phyloP scores from a whole-genome alignment of 2,329 filamentous ascomycete species.

The Chaetomium olivaceum region DNA sequence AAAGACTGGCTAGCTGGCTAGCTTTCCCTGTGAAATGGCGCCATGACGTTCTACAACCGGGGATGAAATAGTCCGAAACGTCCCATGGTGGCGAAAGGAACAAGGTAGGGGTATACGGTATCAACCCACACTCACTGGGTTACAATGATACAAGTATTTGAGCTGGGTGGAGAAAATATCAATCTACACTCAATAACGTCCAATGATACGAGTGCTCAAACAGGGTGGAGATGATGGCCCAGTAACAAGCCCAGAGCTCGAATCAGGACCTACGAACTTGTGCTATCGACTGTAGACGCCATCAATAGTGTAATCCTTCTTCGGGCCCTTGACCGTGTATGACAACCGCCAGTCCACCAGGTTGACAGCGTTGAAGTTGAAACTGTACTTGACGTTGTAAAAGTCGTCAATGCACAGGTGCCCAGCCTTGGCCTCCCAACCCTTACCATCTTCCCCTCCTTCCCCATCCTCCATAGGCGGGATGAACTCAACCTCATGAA shows the following conservation, averaged over 20 bases:
- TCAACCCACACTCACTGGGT: no score
- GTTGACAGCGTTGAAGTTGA: conserved; percentile 60
- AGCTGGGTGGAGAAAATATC: no score
- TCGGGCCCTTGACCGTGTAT: conserved; percentile 69
- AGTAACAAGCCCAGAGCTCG: no score
- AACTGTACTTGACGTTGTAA: conserved; percentile 70
- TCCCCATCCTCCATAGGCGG: conserved; percentile 36
- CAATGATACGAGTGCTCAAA: no score
- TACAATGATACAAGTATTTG: no score
- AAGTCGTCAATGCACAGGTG: conserved; percentile 72
- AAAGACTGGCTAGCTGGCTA: neutral
- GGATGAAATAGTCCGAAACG: no score
- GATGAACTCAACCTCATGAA: conserved; percentile 70
- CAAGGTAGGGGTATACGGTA: no score
- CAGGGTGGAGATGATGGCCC: no score
- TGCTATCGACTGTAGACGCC: conserved; percentile 51
- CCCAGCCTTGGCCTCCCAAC: conserved; percentile 65
- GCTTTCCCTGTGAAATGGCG: neutral
- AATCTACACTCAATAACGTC: no score
- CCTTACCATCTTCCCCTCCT: conserved; percentile 40
- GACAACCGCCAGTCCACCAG: conserved; percentile 59
- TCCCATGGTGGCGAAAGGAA: no score
- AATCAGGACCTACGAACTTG: no score
- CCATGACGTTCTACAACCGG: no score
- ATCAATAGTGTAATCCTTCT: conserved; percentile 69